These are phyloP conservation scores for Talaromyces verruculosus DNA, from an alignment of 2,329 filamentous ascomycete species.

Conservation along the genomic window DNA sequence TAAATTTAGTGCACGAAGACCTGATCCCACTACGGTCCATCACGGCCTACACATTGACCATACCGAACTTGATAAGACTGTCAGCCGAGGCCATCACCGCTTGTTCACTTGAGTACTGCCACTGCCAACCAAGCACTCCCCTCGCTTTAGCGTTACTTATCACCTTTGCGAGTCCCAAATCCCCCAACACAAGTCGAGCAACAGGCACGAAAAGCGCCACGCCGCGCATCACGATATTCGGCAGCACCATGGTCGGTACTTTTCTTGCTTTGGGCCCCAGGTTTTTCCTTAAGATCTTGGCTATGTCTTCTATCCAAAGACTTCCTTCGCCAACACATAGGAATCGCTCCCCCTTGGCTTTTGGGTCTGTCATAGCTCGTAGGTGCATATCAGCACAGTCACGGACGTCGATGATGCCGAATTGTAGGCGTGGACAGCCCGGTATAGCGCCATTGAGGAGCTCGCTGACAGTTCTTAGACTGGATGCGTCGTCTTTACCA, in stretches of 20 bases:
- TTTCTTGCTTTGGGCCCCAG: conserved; percentile 8
- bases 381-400: conserved; percentile 13
- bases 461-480: conserved; percentile 28
- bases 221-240: conserved; percentile 9
- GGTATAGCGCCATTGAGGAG: conserved; percentile 33
- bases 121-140: conserved; percentile 18
- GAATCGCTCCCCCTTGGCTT: conserved; percentile 15
- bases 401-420: conserved; percentile 7
- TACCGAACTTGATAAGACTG: conserved; percentile 7
- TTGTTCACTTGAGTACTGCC: conserved; percentile 16
- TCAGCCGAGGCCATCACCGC: conserved; percentile 14
- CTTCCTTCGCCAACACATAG: conserved; percentile 13
- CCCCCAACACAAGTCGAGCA: conserved; percentile 5
- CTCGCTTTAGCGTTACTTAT: conserved; percentile 16
- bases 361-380: conserved; percentile 12
- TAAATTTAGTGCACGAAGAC: not conserved
- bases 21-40: not conserved
- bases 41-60: not conserved
- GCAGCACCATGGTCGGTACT: conserved; percentile 12
- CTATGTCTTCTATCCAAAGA: conserved; percentile 15
- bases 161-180: not conserved
- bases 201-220: conserved; percentile 15
- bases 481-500: conserved; percentile 24
- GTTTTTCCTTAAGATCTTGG: conserved; percentile 12
- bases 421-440: conserved; percentile 28